phyloP scores from a whole-genome alignment of 2,329 filamentous ascomycete species.

The Conoideocrella luteorostrata region DNA sequence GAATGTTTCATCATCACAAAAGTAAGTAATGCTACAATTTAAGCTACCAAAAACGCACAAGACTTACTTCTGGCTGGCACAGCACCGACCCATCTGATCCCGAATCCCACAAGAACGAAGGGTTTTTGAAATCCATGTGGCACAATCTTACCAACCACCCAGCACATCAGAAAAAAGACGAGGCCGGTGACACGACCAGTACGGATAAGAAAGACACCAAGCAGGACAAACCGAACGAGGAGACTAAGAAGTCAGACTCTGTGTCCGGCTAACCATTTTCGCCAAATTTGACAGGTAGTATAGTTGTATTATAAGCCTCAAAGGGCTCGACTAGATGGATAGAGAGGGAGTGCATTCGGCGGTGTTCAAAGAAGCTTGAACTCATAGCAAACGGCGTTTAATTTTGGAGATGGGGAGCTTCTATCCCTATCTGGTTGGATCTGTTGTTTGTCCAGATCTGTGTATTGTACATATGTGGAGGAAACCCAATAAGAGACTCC shows the following conservation, averaged over 20 bases:
- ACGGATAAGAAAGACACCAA: conserved; percentile 14
- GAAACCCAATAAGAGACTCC: conserved; percentile 16
- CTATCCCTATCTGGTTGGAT: background rate
- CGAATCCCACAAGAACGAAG: conserved; percentile 68
- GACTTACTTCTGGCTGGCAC: background rate
- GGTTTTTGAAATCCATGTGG: conserved; percentile 91
- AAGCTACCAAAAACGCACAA: background rate
- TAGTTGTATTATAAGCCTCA: conserved; percentile 15
- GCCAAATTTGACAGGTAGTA: conserved; percentile 17
- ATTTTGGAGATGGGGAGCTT: conserved; percentile 15
- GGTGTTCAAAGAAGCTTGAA: conserved; percentile 30
- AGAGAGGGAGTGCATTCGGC: conserved; percentile 25
- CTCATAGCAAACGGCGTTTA: conserved; percentile 10
- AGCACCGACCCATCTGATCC: conserved; percentile 19
- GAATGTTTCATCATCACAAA: conserved; percentile 52
- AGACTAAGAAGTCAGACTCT: conserved; percentile 29
- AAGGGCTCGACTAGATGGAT: conserved; percentile 9
- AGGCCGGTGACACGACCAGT: conserved; percentile 17
- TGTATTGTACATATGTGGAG: conserved; percentile 27
- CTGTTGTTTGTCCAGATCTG: background rate
- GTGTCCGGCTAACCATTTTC: conserved; percentile 21
- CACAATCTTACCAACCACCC: conserved; percentile 80
- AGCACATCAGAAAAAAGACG: conserved; percentile 38
- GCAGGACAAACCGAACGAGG: conserved; percentile 18
- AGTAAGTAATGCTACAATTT: conserved; percentile 4